These are phyloP conservation scores for Solanum sejunctum DNA, from an alignment of 257 asterid genomes.

Conservation along the genomic window DNA sequence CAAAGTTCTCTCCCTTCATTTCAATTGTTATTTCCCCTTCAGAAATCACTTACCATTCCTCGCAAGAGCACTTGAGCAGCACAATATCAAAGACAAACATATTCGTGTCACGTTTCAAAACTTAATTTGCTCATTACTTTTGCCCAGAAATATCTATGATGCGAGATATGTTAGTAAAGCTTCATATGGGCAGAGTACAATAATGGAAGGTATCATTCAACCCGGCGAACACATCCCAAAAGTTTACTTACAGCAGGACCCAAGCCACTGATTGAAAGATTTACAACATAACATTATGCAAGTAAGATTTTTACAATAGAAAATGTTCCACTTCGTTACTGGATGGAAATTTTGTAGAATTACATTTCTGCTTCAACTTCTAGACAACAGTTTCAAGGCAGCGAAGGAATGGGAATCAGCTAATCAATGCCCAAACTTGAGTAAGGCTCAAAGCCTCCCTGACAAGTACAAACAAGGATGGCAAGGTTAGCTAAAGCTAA, in stretches of 20 bases:
- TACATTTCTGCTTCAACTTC: slow-evolving; percentile 3
- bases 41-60: too few relatives aligned
- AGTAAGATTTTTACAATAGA: slow-evolving; percentile 10
- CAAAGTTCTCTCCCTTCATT: not conserved
- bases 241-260: not conserved
- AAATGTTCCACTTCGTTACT: not conserved
- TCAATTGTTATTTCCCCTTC: not conserved
- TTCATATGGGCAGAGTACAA: not conserved
- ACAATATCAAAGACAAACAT: not conserved
- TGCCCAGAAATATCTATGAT: not conserved
- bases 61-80: not conserved
- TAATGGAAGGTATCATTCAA: not conserved
- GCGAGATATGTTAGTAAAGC: not conserved
- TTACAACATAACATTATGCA: not conserved
- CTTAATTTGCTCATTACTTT: not conserved
- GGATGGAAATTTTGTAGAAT: not conserved
- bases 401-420: not conserved
- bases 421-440: slow-evolving; percentile 78
- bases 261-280: not conserved
- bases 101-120: not conserved
- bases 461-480: slow-evolving; percentile 5
- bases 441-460: slow-evolving; percentile 75
- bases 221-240: not conserved
- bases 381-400: not conserved
- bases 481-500: not conserved